Conservation (phyloP, 352 stramenopile species). For the Lagenidium giganteum region DNA sequence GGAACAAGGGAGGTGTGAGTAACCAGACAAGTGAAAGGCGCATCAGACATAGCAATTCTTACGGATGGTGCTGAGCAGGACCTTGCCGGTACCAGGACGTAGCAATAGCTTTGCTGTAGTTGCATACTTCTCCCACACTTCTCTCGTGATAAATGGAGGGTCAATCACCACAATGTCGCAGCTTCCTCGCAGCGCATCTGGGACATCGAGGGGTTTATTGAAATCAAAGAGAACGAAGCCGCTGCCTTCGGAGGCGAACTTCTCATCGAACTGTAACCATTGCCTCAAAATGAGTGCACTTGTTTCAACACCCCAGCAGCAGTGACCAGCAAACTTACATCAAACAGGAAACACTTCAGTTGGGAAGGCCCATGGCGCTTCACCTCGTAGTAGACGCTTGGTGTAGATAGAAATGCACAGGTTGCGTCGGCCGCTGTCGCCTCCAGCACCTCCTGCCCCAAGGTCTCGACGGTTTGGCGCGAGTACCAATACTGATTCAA, state of each 20-base stretch:
- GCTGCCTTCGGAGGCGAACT: slow-evolving; percentile 54
- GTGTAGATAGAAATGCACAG: slow-evolving; percentile 92
- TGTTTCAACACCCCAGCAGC: too few relatives aligned
- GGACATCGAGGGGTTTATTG: slow-evolving; percentile 68
- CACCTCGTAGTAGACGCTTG: slow-evolving; percentile 91
- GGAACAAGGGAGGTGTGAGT: background rate
- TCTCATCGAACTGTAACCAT: slow-evolving; percentile 67
- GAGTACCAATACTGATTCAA: slow-evolving; percentile 98
- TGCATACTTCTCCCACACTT: slow-evolving; percentile 91
- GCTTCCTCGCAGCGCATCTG: slow-evolving; percentile 33
- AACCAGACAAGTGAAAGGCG: background rate
- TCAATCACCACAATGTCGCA: slow-evolving; percentile 93
- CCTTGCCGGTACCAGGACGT: slow-evolving; percentile 44
- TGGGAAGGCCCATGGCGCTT: slow-evolving; percentile 25
- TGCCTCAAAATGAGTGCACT: too few relatives aligned
- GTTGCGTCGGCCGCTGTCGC: slow-evolving; percentile 34
- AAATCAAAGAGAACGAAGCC: slow-evolving; percentile 91
- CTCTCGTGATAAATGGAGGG: slow-evolving; percentile 92
- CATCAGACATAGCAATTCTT: slow-evolving; percentile 3
- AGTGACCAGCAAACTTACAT: slow-evolving; percentile 48
- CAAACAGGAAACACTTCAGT: slow-evolving; percentile 78
- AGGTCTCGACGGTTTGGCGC: slow-evolving; percentile 70
- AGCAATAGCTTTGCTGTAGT: slow-evolving; percentile 57
- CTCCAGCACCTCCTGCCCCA: slow-evolving; percentile 56
- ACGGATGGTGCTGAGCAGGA: slow-evolving; percentile 90